Conservation (phyloP, 2,329 filamentous ascomycete species). For the Cladosporium sp. region DNA sequence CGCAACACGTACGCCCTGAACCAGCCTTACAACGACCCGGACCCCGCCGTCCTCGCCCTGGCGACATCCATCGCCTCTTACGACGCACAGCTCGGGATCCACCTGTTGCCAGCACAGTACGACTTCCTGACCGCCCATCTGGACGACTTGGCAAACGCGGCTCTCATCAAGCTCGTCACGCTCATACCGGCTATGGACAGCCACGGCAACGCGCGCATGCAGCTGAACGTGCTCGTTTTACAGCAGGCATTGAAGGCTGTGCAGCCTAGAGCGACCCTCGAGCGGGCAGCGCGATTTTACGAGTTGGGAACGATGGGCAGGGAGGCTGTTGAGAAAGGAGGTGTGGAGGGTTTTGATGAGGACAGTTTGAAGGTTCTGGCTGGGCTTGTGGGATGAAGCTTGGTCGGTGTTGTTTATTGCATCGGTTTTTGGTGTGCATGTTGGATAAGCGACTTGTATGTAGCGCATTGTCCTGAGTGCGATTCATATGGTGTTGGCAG, state of each 20-base stretch:
- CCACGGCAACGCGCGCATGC: slow-evolving; percentile 78
- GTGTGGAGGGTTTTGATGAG: slow-evolving; percentile 29
- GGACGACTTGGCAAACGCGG: slow-evolving; percentile 69
- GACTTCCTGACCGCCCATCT: slow-evolving; percentile 71
- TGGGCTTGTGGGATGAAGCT: slow-evolving; percentile 24
- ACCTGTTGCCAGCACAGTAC: slow-evolving; percentile 63
- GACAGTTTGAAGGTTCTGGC: slow-evolving; percentile 37
- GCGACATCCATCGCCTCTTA: slow-evolving; percentile 81
- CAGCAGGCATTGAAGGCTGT: slow-evolving; percentile 94
- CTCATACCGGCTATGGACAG: slow-evolving; percentile 76
- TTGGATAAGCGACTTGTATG: no score
- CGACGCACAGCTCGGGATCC: slow-evolving; percentile 71
- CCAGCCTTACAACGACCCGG: slow-evolving; percentile 69
- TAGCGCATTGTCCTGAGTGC: no score
- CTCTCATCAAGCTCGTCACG: slow-evolving; percentile 64
- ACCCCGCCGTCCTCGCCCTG: slow-evolving; percentile 72
- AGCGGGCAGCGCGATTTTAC: slow-evolving; percentile 61
- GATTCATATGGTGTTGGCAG: no score
- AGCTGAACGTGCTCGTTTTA: slow-evolving; percentile 87
- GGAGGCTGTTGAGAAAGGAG: slow-evolving; percentile 34
- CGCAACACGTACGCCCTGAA: slow-evolving; percentile 48
- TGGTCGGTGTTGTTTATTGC: no score
- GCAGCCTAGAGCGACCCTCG: slow-evolving; percentile 61
- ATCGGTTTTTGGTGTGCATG: no score
- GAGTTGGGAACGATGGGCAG: slow-evolving; percentile 57